phyloP scores from a whole-genome alignment of 192 early-diverging fungal genomes.

The Coemansia sp. region DNA sequence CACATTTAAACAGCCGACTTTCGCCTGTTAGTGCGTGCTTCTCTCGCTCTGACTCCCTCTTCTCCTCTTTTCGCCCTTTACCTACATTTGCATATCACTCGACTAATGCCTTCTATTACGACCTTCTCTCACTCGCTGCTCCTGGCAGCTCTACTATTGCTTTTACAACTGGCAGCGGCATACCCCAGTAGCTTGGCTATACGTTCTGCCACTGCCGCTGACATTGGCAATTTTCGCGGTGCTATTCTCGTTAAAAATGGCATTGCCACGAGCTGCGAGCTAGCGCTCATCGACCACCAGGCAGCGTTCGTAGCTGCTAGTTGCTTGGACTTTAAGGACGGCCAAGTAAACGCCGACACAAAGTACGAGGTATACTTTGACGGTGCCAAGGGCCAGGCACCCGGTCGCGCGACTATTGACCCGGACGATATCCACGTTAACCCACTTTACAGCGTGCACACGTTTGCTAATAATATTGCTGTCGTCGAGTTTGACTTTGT shows the following conservation, averaged over 20 bases:
- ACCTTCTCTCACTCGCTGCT: neutral
- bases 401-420: slow-evolving; percentile 12
- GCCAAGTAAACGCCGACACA: neutral
- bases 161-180: neutral
- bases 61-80: neutral
- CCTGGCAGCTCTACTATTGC: neutral
- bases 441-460: neutral
- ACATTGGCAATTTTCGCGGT: slow-evolving; percentile 28
- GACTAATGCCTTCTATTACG: neutral
- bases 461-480: slow-evolving; percentile 31
- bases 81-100: neutral
- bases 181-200: neutral
- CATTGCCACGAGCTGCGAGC: slow-evolving; percentile 28
- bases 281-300: slow-evolving; percentile 34
- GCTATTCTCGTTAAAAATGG: slow-evolving; percentile 40
- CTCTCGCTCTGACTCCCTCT: neutral
- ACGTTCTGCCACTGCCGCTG: slow-evolving; percentile 12
- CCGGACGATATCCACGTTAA: slow-evolving; percentile 17
- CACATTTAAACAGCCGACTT: neutral
- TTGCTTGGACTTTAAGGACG: slow-evolving; percentile 18
- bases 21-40: neutral
- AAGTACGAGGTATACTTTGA: slow-evolving; percentile 29
- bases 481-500: slow-evolving; percentile 24
- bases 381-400: slow-evolving; percentile 9
- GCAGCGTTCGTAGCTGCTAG: slow-evolving; percentile 31